These are phyloP conservation scores for Chenopodium album DNA, from an alignment of 148 eudicot genomes.

Conservation along the genomic window DNA sequence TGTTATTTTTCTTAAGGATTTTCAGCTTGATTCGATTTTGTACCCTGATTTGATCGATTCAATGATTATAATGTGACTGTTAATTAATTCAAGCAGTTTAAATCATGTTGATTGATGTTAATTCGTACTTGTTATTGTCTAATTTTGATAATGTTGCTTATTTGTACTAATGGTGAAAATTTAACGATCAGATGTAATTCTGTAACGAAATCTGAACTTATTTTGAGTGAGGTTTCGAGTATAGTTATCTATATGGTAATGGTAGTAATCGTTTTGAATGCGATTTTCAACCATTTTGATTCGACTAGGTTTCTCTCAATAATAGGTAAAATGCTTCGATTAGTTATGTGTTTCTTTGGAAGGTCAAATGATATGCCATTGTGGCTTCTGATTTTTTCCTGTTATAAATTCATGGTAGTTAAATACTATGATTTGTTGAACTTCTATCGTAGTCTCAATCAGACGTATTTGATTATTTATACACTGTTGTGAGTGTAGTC, in stretches of 20 bases:
- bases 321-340: too few species aligned
- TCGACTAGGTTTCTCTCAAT: not conserved
- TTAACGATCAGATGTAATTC: not conserved
- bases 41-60: not conserved
- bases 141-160: not conserved
- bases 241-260: not conserved
- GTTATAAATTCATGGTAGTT: not conserved
- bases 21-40: not conserved
- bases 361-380: not conserved
- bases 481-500: too few species aligned
- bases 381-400: not conserved
- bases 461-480: not conserved
- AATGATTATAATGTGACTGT: not conserved
- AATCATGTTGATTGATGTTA: conserved; percentile 4
- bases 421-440: not conserved
- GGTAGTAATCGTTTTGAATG: not conserved
- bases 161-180: not conserved
- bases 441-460: not conserved
- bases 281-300: not conserved
- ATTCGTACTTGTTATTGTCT: not conserved
- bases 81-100: not conserved
- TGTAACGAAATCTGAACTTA: not conserved
- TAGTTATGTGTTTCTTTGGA: not conserved
- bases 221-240: not conserved
- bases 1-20: not conserved